Percentiles rank a stretch among this genome's conserved stretches.
Conservation (phyloP, 371 early-diverging fungal species). For the Entomophthora muscae region DNA sequence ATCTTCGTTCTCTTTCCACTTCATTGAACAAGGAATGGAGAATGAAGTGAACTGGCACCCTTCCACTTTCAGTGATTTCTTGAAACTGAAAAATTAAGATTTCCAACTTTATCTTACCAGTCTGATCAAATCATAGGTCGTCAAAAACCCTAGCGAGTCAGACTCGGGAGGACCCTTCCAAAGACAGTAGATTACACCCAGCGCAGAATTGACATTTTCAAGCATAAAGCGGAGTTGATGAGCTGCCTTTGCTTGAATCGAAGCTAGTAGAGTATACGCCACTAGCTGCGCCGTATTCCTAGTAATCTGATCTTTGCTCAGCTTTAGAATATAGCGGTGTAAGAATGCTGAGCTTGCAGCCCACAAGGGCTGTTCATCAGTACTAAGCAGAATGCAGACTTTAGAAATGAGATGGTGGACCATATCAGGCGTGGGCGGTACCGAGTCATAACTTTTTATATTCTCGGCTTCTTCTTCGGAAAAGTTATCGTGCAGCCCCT, state of each 20-base stretch:
- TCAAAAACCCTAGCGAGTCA: neutral
- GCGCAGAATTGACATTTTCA: neutral
- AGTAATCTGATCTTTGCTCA: neutral
- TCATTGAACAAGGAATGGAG: neutral
- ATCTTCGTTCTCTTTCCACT: neutral
- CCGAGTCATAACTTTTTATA: neutral
- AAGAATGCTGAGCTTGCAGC: neutral
- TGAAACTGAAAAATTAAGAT: neutral
- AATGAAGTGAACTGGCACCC: neutral
- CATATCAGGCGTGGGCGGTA: neutral
- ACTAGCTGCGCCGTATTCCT: neutral
- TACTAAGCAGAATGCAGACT: neutral
- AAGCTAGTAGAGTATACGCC: neutral
- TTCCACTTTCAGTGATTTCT: neutral
- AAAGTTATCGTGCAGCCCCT: neutral
- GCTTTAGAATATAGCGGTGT: neutral
- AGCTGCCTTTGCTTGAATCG: neutral
- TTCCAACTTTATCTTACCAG: neutral
- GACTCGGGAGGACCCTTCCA: neutral
- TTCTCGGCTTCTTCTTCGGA: neutral
- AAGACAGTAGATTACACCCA: neutral
- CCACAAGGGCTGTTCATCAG: neutral
- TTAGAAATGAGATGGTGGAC: neutral
- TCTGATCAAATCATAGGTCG: neutral
- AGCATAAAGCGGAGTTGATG: neutral